phyloP scores from a whole-genome alignment of 345 rosid genomes.

The Gossypium sturtianum region DNA sequence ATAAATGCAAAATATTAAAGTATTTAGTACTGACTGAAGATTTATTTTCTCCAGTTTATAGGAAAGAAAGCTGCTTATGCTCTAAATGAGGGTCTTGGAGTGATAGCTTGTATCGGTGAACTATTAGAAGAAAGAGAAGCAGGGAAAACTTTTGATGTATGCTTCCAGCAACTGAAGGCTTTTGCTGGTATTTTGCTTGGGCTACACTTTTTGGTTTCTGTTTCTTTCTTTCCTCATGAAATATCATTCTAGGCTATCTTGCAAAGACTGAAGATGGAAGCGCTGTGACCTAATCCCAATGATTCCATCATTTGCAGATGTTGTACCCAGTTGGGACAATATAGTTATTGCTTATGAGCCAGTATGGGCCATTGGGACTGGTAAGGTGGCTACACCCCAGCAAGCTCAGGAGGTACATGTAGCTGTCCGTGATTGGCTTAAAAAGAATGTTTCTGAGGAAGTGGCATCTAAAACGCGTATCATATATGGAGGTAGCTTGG shows the following conservation, averaged over 20 bases:
- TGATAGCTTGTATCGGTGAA: conserved; percentile 95
- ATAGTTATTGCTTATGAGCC: conserved; percentile 95
- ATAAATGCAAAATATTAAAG: background rate
- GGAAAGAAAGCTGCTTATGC: conserved; percentile 98
- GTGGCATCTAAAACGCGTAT: conserved; percentile 89
- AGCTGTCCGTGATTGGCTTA: conserved; percentile 90
- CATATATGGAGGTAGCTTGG: conserved; percentile 78
- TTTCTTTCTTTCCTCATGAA: background rate
- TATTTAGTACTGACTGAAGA: conserved; percentile 8
- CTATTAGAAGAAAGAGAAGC: conserved; percentile 87
- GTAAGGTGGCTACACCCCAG: conserved; percentile 88
- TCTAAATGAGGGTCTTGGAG: conserved; percentile 79
- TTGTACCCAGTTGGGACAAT: conserved; percentile 84
- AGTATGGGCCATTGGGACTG: conserved; percentile 99
- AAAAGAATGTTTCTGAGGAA: conserved; percentile 77
- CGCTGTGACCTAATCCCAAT: background rate
- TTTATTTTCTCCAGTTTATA: conserved; percentile 52
- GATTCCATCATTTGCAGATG: conserved; percentile 42
- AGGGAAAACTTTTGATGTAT: conserved; percentile 92
- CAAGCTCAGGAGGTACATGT: conserved; percentile 97
- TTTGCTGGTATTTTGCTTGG: conserved; percentile 52
- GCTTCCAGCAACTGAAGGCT: conserved; percentile 85
- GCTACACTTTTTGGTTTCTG: background rate
- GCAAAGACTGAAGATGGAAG: conserved; percentile 4
- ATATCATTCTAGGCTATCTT: background rate